Percentiles rank a stretch among this genome's conserved stretches.
Conservation (phyloP, 345 rosid species). For the Rhodomyrtus tomentosa region DNA sequence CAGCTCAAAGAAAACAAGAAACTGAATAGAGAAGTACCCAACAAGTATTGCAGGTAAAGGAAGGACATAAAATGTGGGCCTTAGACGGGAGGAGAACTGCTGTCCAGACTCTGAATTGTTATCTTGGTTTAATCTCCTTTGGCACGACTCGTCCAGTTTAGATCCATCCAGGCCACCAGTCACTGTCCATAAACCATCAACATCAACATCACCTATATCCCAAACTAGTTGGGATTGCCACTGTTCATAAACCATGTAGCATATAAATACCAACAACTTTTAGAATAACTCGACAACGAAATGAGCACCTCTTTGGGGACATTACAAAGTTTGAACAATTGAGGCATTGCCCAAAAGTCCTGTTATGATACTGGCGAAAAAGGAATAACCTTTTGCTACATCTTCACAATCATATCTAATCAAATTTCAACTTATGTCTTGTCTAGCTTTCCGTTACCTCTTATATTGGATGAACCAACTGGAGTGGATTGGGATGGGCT, state of each 20-base stretch:
- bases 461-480: conserved; percentile 43
- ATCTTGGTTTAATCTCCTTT: conserved; percentile 60
- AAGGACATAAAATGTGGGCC: conserved; percentile 71
- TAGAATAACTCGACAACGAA: background rate
- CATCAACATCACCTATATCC: too few species aligned
- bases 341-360: background rate
- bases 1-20: background rate
- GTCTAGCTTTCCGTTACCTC: conserved; percentile 21
- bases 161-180: conserved; percentile 42
- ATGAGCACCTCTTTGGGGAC: background rate
- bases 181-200: conserved; percentile 9
- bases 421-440: background rate
- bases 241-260: conserved; percentile 2
- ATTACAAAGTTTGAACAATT: background rate
- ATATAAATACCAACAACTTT: background rate
- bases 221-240: too few species aligned
- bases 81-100: conserved; percentile 27
- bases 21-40: conserved; percentile 35
- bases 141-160: conserved; percentile 60
- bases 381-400: background rate
- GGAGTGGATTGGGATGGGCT: conserved; percentile 47
- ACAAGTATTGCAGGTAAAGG: conserved; percentile 94
- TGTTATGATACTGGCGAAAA: background rate
- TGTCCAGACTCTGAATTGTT: conserved; percentile 58
- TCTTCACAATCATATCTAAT: background rate